phyloP scores from a whole-genome alignment of 345 rosid species.

The Euphorbia peplus region DNA sequence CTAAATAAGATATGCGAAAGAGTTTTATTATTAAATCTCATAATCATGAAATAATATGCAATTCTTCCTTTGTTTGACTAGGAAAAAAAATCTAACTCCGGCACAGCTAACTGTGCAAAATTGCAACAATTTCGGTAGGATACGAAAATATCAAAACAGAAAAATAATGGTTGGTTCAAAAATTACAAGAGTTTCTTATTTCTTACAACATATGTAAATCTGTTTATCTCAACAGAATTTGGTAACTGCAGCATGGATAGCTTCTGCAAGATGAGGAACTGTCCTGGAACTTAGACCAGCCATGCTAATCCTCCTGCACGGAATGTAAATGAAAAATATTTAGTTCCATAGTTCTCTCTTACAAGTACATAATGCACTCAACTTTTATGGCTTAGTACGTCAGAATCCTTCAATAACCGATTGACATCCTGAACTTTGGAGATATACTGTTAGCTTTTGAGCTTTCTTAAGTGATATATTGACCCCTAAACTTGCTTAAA shows the following conservation, averaged over 20 bases:
- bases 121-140: not conserved
- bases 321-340: not conserved
- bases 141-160: not conserved
- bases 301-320: conserved; percentile 52
- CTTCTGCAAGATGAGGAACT: conserved; percentile 41
- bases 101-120: not conserved
- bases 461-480: no score
- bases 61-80: not conserved
- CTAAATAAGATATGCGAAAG: no score
- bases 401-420: no score
- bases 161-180: not conserved
- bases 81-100: not conserved
- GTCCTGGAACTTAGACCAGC: conserved; percentile 43
- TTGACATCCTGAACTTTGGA: no score
- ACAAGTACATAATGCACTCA: not conserved
- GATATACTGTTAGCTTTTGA: no score
- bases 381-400: no score
- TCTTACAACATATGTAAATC: conserved; percentile 2
- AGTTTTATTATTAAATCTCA: not conserved
- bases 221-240: conserved; percentile 1
- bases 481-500: no score
- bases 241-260: conserved; percentile 45
- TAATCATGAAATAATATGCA: not conserved
- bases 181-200: not conserved
- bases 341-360: not conserved